A percentile compares a stretch with the other conserved stretches of the same genome.
Evolutionary conservation across 495 filamentous ascomycete species (phyloP).

Genomic region (Rhypophila decipiens): DNA sequence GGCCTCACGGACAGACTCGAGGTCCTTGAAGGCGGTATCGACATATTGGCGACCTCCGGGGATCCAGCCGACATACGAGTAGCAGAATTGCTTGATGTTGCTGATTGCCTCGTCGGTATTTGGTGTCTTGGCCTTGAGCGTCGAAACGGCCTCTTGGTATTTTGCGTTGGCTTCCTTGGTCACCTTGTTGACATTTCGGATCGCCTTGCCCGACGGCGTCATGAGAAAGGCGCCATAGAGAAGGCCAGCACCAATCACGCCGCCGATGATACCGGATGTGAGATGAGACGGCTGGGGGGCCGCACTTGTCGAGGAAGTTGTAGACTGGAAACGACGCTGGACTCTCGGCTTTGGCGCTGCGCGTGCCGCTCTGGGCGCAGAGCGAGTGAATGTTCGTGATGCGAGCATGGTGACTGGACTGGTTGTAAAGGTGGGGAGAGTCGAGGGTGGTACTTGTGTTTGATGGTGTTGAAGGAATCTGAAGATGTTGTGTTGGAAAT

Average conservation of each 20-base stretch:
- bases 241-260: conserved; percentile 25
- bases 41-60: conserved; percentile 58
- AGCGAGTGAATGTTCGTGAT: not conserved
- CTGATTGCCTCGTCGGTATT: conserved; percentile 52
- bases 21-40: conserved; percentile 55
- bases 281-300: conserved; percentile 24
- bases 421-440: too few relatives aligned
- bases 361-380: conserved; percentile 6
- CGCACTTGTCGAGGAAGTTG: conserved; percentile 34
- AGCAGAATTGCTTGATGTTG: conserved; percentile 51
- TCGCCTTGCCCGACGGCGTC: conserved; percentile 47
- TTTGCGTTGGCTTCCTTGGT: conserved; percentile 46
- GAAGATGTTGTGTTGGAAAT: too few relatives aligned
- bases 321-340: conserved; percentile 37
- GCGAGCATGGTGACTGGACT: not conserved
- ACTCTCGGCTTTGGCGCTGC: not conserved
- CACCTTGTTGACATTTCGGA: conserved; percentile 35
- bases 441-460: too few relatives aligned
- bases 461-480: too few relatives aligned
- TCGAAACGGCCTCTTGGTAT: conserved; percentile 43
- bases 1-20: conserved; percentile 51
- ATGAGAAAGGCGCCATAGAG: conserved; percentile 51
- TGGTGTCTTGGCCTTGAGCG: conserved; percentile 47
- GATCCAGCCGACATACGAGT: conserved; percentile 57
- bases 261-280: conserved; percentile 45